phyloP scores from a whole-genome alignment of 768 basidiomycete species.

The Tricholomella constricta region DNA sequence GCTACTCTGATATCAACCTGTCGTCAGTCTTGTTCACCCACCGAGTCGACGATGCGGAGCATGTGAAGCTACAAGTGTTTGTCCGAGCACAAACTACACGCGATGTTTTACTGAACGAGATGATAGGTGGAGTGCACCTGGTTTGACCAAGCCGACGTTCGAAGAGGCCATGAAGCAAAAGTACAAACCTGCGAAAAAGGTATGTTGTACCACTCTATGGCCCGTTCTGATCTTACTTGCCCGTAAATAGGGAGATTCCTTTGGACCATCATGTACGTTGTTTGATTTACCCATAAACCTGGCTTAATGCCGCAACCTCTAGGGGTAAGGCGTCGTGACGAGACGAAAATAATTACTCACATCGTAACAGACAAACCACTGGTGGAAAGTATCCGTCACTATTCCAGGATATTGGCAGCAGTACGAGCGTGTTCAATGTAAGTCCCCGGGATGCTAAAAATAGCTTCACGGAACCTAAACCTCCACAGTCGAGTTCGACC shows the following conservation, averaged over 20 bases:
- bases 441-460: slow-evolving; percentile 22
- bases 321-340: background rate
- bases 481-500: slow-evolving; percentile 88
- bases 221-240: background rate
- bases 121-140: slow-evolving; percentile 83
- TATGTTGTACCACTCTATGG: slow-evolving; percentile 13
- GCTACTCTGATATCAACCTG: slow-evolving; percentile 80
- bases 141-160: slow-evolving; percentile 82
- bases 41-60: slow-evolving; percentile 61
- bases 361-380: slow-evolving; percentile 78
- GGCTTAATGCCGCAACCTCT: too few relatives aligned
- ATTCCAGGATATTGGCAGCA: slow-evolving; percentile 79
- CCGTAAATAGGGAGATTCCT: slow-evolving; percentile 61
- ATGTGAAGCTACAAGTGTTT: slow-evolving; percentile 75
- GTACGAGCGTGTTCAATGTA: slow-evolving; percentile 88
- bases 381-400: slow-evolving; percentile 86
- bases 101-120: background rate
- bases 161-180: slow-evolving; percentile 83
- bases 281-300: background rate
- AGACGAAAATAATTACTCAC: background rate
- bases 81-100: slow-evolving; percentile 11
- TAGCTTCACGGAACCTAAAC: background rate
- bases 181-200: slow-evolving; percentile 82
- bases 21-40: slow-evolving; percentile 76
- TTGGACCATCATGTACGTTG: slow-evolving; percentile 90